Evolutionary conservation across 495 filamentous ascomycete species (phyloP).

Genomic region (Apodospora peruviana): DNA sequence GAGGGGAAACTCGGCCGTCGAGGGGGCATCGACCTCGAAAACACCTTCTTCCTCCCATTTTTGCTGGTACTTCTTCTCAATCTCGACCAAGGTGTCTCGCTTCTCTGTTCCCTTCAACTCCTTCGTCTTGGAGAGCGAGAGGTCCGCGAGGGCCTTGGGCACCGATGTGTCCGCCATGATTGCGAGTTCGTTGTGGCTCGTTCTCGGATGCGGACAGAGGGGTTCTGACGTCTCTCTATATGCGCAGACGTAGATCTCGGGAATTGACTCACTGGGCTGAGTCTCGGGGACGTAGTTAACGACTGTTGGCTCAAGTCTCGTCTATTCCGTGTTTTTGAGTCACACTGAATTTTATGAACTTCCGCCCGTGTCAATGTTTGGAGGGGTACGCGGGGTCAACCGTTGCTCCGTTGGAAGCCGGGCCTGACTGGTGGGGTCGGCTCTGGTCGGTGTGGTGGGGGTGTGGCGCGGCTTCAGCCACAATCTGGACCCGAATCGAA

Average conservation of each 20-base stretch:
- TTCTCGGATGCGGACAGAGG: neutral
- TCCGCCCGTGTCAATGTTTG: constrained; percentile 7
- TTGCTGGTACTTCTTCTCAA: constrained; percentile 85
- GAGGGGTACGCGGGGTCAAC: constrained; percentile 13
- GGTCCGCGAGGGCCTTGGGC: constrained; percentile 30
- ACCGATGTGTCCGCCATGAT: constrained; percentile 31
- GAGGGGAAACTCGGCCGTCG: constrained; percentile 61
- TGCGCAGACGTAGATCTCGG: no score
- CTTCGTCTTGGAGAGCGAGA: constrained; percentile 42
- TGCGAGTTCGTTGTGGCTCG: neutral
- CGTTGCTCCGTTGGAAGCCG: no score
- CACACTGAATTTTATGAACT: no score
- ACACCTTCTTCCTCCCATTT: constrained; percentile 69
- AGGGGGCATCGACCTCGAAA: constrained; percentile 78
- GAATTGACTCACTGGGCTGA: no score
- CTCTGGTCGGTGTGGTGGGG: neutral
- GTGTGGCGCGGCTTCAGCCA: constrained; percentile 3
- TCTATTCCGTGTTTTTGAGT: no score
- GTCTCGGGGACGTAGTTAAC: no score
- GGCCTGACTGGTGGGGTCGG: neutral
- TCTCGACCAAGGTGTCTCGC: constrained; percentile 76
- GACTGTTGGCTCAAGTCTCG: no score
- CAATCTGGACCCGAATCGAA: neutral
- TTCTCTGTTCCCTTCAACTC: constrained; percentile 72
- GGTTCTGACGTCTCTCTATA: no score